phyloP scores from a whole-genome alignment of 768 basidiomycete genomes.

The Boletus bicolor region DNA sequence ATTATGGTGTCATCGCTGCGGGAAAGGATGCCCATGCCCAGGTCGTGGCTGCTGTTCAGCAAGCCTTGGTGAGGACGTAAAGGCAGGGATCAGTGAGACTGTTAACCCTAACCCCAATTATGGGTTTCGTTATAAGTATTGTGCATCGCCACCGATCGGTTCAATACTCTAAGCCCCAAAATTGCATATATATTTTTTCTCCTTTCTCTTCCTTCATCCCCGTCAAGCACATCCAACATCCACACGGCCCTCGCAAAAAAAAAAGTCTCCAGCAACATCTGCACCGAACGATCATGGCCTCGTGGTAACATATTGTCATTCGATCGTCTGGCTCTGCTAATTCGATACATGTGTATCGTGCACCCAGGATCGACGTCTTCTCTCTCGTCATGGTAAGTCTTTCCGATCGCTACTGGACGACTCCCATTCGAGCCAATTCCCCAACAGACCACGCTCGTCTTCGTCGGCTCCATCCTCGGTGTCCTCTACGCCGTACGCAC shows the following conservation, averaged over 20 bases:
- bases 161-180: not conserved
- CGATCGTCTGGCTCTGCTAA: not conserved
- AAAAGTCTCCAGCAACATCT: not conserved
- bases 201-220: not conserved
- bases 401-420: not conserved
- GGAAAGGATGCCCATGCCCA: constrained; percentile 64
- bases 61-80: constrained; percentile 37
- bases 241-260: not conserved
- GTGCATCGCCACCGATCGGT: not conserved
- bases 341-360: not conserved
- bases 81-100: not conserved
- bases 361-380: constrained; percentile 16
- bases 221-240: not conserved
- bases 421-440: not conserved
- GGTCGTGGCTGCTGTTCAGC: constrained; percentile 73
- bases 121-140: not conserved
- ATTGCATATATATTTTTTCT: not conserved
- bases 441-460: constrained; percentile 39
- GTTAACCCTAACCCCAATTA: not conserved
- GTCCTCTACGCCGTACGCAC: constrained; percentile 36
- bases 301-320: constrained; percentile 3
- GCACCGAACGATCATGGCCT: constrained; percentile 9
- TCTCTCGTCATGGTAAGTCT: constrained; percentile 15
- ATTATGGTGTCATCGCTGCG: constrained; percentile 85
- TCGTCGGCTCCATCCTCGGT: constrained; percentile 46